Evolutionary conservation across 1,284 basidiomycete genomes (phyloP).

Genomic region (Wolfiporia cocos): DNA sequence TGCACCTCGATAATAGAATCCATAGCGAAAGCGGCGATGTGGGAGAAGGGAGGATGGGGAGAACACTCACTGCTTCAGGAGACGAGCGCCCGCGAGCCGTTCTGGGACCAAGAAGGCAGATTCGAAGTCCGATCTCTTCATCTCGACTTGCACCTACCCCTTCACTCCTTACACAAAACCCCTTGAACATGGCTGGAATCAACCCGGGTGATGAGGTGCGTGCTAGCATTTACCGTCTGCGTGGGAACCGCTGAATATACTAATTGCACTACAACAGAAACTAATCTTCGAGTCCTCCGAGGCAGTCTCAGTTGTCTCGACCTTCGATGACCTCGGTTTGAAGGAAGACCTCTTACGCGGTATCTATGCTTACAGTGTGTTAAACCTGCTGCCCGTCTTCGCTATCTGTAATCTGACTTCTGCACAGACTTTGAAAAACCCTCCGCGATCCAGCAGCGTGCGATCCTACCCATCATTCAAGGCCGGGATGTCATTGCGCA

Average conservation of each 20-base stretch:
- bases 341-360: conserved; percentile 96
- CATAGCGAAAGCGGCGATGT: conserved; percentile 43
- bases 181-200: conserved; percentile 66
- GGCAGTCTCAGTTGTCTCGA: conserved; percentile 80
- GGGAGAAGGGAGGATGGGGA: conserved; percentile 6
- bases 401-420: conserved; percentile 3
- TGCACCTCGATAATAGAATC: conserved; percentile 91
- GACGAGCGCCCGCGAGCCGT: conserved; percentile 2
- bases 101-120: conserved; percentile 11
- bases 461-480: conserved; percentile 93
- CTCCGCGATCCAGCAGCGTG: conserved; percentile 97
- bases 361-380: conserved; percentile 97
- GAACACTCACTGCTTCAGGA: not conserved
- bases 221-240: no score
- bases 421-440: conserved; percentile 99
- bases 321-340: conserved; percentile 89
- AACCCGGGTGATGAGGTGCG: conserved; percentile 71
- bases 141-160: conserved; percentile 10
- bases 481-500: conserved; percentile 97
- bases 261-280: no score
- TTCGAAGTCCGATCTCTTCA: conserved; percentile 53
- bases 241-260: no score
- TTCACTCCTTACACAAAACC: conserved; percentile 27
- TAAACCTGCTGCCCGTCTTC: conserved; percentile 7
- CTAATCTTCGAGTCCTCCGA: conserved; percentile 98